Percentiles rank a stretch among this genome's conserved stretches.
phyloP scores from a whole-genome alignment of 148 eudicot genomes.

The Spergularia bocconei region DNA sequence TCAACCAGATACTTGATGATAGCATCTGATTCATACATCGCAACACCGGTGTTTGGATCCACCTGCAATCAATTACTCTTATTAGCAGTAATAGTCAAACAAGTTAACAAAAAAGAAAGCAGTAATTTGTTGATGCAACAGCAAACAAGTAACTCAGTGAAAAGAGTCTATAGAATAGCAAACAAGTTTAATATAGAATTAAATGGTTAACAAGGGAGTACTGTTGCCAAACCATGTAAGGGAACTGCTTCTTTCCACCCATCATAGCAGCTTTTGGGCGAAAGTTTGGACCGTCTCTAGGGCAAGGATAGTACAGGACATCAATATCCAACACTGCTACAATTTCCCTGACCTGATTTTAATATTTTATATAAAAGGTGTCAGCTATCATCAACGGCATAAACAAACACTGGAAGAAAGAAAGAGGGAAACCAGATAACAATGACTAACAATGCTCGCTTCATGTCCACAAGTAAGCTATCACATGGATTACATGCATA shows the following conservation, averaged over 20 bases:
- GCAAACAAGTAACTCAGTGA: neutral
- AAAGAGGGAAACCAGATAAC: neutral
- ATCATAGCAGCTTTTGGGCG: conserved; percentile 77
- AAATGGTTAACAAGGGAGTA: conserved; percentile 9
- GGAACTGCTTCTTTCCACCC: conserved; percentile 94
- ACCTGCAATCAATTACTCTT: conserved; percentile 51
- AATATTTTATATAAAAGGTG: neutral
- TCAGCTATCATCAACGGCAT: conserved; percentile 1
- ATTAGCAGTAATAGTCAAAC: neutral
- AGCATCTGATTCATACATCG: conserved; percentile 96
- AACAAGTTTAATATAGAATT: neutral
- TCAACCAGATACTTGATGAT: conserved; percentile 82
- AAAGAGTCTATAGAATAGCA: neutral
- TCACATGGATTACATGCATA: neutral
- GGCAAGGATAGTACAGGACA: conserved; percentile 93
- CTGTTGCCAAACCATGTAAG: conserved; percentile 72
- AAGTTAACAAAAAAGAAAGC: neutral
- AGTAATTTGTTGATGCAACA: neutral
- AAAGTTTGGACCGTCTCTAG: conserved; percentile 84
- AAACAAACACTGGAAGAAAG: neutral
- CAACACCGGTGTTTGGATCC: conserved; percentile 89
- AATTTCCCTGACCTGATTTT: conserved; percentile 80
- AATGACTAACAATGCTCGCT: neutral
- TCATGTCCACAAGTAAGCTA: neutral
- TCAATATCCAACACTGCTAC: conserved; percentile 89